Conservation (phyloP, 2,329 filamentous ascomycete species). For the Fusarium sp. region DNA sequence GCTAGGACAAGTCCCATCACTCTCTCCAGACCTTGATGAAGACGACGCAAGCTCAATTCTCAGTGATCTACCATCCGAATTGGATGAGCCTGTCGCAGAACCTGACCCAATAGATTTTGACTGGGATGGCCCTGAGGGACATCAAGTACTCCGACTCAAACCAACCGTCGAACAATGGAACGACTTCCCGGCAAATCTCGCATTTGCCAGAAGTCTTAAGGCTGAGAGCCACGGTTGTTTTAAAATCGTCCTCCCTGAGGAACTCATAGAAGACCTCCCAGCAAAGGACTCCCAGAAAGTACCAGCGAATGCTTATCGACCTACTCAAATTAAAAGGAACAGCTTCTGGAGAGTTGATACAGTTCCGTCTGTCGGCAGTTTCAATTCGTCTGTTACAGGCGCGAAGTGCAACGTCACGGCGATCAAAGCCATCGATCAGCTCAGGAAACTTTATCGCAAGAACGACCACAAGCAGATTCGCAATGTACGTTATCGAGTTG, state of each 20-base stretch:
- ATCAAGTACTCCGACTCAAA: slow-evolving; percentile 47
- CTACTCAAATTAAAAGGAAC: slow-evolving; percentile 48
- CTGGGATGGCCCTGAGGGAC: slow-evolving; percentile 45
- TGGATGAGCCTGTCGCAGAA: slow-evolving; percentile 35
- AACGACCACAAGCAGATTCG: slow-evolving; percentile 50
- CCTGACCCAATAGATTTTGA: slow-evolving; percentile 46
- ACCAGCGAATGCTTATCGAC: slow-evolving; percentile 50
- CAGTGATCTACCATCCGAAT: slow-evolving; percentile 33
- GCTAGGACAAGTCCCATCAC: neutral
- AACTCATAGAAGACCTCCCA: slow-evolving; percentile 46
- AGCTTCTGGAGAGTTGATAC: slow-evolving; percentile 51
- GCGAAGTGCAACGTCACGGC: slow-evolving; percentile 40
- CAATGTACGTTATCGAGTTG: slow-evolving; percentile 50
- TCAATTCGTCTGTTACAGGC: slow-evolving; percentile 40
- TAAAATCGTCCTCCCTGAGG: slow-evolving; percentile 49
- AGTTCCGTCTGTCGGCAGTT: slow-evolving; percentile 46
- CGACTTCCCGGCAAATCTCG: slow-evolving; percentile 50
- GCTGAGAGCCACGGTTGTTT: slow-evolving; percentile 51
- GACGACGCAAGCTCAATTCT: slow-evolving; percentile 39
- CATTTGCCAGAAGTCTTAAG: slow-evolving; percentile 45
- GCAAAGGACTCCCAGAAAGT: slow-evolving; percentile 44
- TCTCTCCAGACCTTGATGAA: slow-evolving; percentile 8
- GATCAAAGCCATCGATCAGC: slow-evolving; percentile 44
- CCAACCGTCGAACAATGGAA: slow-evolving; percentile 49
- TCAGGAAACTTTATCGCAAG: slow-evolving; percentile 50